Conservation (phyloP, 2,329 filamentous ascomycete species). For the Metarhizium guizhouense region DNA sequence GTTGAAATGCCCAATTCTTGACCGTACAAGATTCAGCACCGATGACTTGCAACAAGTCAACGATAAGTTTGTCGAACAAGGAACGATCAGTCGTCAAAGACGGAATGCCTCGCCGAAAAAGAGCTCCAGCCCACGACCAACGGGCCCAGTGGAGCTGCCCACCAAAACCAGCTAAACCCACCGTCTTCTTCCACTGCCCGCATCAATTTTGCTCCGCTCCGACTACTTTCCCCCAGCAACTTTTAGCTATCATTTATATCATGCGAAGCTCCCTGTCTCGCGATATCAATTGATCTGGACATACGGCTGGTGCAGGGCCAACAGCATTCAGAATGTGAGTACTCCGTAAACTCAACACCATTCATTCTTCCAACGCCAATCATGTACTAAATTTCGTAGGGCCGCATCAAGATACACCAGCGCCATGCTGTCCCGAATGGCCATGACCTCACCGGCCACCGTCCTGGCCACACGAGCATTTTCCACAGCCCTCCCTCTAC, state of each 20-base stretch:
- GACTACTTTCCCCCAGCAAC: neutral
- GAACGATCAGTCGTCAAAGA: neutral
- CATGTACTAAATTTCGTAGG: slow-evolving; percentile 11
- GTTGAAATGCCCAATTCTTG: neutral
- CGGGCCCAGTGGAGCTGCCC: neutral
- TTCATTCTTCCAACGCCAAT: neutral
- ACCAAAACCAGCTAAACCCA: neutral
- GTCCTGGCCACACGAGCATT: slow-evolving; percentile 17
- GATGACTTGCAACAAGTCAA: neutral
- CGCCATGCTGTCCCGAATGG: slow-evolving; percentile 21
- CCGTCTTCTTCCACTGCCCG: slow-evolving; percentile 6
- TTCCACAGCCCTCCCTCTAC: slow-evolving; percentile 22
- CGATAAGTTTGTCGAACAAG: neutral
- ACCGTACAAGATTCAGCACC: neutral
- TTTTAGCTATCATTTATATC: neutral
- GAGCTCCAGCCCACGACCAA: neutral
- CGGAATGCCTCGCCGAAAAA: neutral
- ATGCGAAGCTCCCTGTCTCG: neutral
- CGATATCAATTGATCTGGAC: neutral
- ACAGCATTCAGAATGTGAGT: slow-evolving; percentile 13
- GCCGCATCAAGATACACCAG: slow-evolving; percentile 18
- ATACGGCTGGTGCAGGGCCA: neutral
- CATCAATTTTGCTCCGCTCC: slow-evolving; percentile 22
- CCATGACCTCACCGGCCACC: slow-evolving; percentile 12
- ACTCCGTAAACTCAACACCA: neutral